Evolutionary conservation across 768 basidiomycete genomes (phyloP).

Genomic region (Termitomyces eurrhizus): DNA sequence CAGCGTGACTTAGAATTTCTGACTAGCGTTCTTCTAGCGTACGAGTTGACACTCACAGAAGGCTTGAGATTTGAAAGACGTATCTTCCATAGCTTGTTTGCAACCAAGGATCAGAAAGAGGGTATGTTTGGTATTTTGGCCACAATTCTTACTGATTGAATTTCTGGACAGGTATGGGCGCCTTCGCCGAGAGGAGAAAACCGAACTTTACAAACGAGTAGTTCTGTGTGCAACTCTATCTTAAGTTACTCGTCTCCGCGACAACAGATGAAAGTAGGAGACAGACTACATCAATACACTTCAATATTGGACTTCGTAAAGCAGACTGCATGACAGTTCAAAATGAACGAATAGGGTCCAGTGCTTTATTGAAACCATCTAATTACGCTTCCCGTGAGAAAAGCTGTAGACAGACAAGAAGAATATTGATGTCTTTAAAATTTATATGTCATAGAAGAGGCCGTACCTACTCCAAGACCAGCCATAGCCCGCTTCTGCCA

Average conservation of each 20-base stretch:
- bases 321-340: neutral
- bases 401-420: constrained; percentile 17
- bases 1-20: neutral
- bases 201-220: constrained; percentile 65
- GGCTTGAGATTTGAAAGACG: constrained; percentile 86
- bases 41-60: constrained; percentile 75
- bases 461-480: constrained; percentile 59
- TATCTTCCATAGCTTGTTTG: constrained; percentile 89
- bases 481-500: constrained; percentile 60
- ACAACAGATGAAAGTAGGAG: neutral
- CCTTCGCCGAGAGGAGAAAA: constrained; percentile 93
- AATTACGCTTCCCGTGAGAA: constrained; percentile 34
- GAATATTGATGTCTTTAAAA: neutral
- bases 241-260: neutral
- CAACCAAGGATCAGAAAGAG: constrained; percentile 94
- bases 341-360: neutral
- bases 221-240: neutral
- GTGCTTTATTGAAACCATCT: constrained; percentile 32
- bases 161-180: constrained; percentile 72
- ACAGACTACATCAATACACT: neutral
- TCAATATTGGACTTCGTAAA: neutral
- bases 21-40: constrained; percentile 42
- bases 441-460: neutral
- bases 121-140: constrained; percentile 43
- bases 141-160: constrained; percentile 1